phyloP scores from a whole-genome alignment of 2,329 filamentous ascomycete species.

The Cylindrodendrum hubeiense region DNA sequence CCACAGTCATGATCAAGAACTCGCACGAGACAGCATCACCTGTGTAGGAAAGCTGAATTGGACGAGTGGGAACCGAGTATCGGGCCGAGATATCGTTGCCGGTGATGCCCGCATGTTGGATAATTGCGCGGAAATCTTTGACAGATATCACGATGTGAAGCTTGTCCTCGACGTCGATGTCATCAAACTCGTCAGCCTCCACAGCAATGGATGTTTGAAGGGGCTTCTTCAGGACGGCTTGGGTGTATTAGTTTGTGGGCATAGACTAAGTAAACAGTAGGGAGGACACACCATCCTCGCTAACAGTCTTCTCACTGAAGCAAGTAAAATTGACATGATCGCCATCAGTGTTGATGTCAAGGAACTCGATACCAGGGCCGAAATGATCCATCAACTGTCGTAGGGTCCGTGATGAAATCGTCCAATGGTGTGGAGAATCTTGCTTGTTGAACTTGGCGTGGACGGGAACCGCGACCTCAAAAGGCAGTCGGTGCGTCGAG shows the following conservation, averaged over 20 bases:
- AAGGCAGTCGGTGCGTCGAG: constrained; percentile 82
- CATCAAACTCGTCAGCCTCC: constrained; percentile 81
- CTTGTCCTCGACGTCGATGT: constrained; percentile 79
- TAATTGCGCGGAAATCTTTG: constrained; percentile 85
- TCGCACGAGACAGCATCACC: constrained; percentile 78
- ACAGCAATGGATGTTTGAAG: constrained; percentile 84
- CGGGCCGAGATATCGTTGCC: constrained; percentile 74
- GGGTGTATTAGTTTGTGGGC: constrained; percentile 24
- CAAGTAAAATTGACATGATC: constrained; percentile 83
- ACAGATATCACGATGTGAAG: constrained; percentile 85
- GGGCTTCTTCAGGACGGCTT: constrained; percentile 83
- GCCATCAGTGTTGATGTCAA: constrained; percentile 81
- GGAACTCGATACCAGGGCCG: constrained; percentile 82
- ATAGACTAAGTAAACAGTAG: not conserved
- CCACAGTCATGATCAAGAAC: constrained; percentile 86
- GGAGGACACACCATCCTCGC: constrained; percentile 60
- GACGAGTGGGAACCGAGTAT: constrained; percentile 78
- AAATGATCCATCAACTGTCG: constrained; percentile 85
- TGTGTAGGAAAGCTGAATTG: constrained; percentile 79
- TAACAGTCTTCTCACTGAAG: constrained; percentile 83
- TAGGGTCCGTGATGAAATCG: constrained; percentile 77
- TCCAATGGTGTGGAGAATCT: constrained; percentile 77
- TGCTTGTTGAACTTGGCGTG: constrained; percentile 80
- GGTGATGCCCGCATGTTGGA: constrained; percentile 79
- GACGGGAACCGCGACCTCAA: constrained; percentile 79